phyloP scores from a whole-genome alignment of 106 monocot species.

The Narthecium ossifragum region DNA sequence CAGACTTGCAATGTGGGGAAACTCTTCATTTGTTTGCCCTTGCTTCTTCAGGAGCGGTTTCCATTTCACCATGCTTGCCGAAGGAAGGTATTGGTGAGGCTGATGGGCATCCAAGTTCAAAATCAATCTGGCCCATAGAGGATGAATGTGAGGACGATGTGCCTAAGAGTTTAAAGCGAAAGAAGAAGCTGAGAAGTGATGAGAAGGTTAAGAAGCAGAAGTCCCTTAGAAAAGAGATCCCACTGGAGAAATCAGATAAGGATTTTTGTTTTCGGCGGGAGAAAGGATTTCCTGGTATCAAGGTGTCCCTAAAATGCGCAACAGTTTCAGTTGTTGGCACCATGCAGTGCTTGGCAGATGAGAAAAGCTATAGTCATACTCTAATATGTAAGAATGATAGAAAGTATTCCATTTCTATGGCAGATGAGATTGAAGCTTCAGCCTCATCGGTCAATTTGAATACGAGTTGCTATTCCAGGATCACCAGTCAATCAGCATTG shows the following conservation, averaged over 20 bases:
- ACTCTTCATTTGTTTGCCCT: slow-evolving; percentile 73
- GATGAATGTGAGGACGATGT: slow-evolving; percentile 5
- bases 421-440: too few species aligned
- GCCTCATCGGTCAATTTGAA: too few species aligned
- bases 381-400: slow-evolving; percentile 1
- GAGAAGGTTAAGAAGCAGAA: slow-evolving; percentile 47
- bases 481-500: not conserved
- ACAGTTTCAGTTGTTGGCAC: slow-evolving; percentile 15
- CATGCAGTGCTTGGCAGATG: slow-evolving; percentile 4
- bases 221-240: slow-evolving; percentile 21
- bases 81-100: slow-evolving; percentile 74
- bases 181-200: slow-evolving; percentile 13
- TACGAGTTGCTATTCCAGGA: too few species aligned
- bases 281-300: slow-evolving; percentile 95
- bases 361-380: slow-evolving; percentile 7
- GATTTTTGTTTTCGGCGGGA: slow-evolving; percentile 58
- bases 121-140: slow-evolving; percentile 3
- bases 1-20: slow-evolving; percentile 85
- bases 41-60: slow-evolving; percentile 51
- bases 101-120: slow-evolving; percentile 41
- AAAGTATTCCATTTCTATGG: too few species aligned
- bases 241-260: too few species aligned
- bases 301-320: slow-evolving; percentile 31
- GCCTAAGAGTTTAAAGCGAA: slow-evolving; percentile 22
- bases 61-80: slow-evolving; percentile 61